Percentiles rank a stretch among this genome's conserved stretches.
phyloP scores from a whole-genome alignment of 176 grass and related monocot genomes.

The Avena atlantica region DNA sequence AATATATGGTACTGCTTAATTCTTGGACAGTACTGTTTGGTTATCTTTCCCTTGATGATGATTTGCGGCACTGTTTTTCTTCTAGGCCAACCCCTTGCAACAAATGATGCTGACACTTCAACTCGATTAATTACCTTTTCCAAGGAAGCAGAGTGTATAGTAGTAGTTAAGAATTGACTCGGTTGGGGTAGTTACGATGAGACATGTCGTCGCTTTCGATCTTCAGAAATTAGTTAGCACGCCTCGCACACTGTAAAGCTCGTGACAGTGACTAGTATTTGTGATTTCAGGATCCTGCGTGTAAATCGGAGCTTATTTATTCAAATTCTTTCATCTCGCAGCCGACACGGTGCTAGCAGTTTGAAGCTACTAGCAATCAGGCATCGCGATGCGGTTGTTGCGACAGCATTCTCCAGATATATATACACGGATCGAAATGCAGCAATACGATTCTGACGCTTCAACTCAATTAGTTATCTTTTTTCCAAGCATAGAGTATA shows the following conservation, averaged over 20 bases:
- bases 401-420: no score
- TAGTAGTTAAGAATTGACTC: not conserved
- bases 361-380: no score
- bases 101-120: conserved; percentile 10
- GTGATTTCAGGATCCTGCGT: not conserved
- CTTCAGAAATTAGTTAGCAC: not conserved
- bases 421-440: no score
- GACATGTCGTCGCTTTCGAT: not conserved
- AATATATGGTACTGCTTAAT: not conserved
- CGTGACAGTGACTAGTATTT: not conserved
- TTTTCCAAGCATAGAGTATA: no score
- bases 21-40: conserved; percentile 1
- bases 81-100: not conserved
- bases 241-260: not conserved
- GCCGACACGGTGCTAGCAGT: no score
- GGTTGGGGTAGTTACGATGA: not conserved
- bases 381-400: no score
- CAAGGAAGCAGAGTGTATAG: not conserved
- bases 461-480: no score
- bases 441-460: no score
- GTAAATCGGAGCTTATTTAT: no score
- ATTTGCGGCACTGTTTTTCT: not conserved
- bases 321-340: no score
- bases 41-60: not conserved
- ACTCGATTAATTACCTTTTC: not conserved